Evolutionary conservation across 192 early-diverging fungal species (phyloP), one percentile per base, ranked within the genome.

Genomic region (Rhizoclosmatium globosum): DNA sequence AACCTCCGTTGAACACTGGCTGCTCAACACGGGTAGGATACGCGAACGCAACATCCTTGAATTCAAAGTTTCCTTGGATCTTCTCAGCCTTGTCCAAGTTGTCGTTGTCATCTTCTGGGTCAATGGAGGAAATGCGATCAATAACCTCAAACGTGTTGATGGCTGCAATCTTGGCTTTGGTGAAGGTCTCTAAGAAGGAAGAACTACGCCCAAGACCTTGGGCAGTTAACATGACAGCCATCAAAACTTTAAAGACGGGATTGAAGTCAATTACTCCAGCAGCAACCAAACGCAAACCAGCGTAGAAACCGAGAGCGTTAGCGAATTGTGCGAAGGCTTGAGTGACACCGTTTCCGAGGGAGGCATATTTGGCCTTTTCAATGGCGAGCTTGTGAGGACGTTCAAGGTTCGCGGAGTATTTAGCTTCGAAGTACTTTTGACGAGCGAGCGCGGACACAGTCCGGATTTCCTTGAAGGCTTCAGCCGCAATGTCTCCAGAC

Each of bases 291-390:
- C 85, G 85, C 60, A 91, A 74, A 58, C 94, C 95, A 72, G 93
- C 95, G 86, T 91, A 95, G 89, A 97, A 95, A 3, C 92, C 92
- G 23, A 95, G 79, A 13, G 86, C 91, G 82, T 95, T 93, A 47
- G 94, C 89, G 79, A 94, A 90, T 64, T 96, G 92, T 74, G 90
- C 87, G 72, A 92, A 85, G 84, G 23, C 89, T 79, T 94, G 92
- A 23, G 90, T 88, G 79, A 93, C 85, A 47, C 91, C 93, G 77
- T 91, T 92, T 47, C 93, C 93, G 58, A 95, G 59, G 0, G 91
- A 89, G 7, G 92, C 85, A 13, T 88, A 72, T n/a, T 84, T 76
- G 70, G 93, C 91, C 83, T 91, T 92, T 62, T 86, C 79, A 39
- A 88, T 61, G 15, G 93, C 91, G n/a, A 88, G 80, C 21, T 88